Evolutionary conservation across 1,284 basidiomycete species (phyloP).

Genomic region (Melampsora americana): DNA sequence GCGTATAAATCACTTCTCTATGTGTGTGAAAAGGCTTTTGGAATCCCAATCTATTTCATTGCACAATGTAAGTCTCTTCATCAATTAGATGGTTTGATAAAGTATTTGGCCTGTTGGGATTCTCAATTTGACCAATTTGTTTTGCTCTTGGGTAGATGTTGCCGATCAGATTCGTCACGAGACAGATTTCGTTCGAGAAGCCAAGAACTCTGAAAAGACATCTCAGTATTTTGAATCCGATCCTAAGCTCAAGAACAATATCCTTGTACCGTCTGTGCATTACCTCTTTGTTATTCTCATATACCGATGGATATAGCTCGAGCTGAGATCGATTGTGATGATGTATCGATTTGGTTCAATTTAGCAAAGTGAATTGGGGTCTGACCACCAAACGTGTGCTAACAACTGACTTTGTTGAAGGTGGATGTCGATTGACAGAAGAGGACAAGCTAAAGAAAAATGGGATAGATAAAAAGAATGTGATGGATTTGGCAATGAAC

Average conservation of each 20-base stretch:
- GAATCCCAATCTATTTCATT: conserved; percentile 70
- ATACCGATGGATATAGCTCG: not conserved
- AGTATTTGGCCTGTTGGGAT: too few species aligned
- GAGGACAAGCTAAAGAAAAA: conserved; percentile 52
- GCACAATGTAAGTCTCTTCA: conserved; percentile 59
- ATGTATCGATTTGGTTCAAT: not conserved
- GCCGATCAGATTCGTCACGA: conserved; percentile 75
- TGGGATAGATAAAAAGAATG: conserved; percentile 59
- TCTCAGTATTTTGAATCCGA: conserved; percentile 64
- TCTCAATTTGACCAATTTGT: too few species aligned
- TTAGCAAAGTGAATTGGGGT: conserved; percentile 30
- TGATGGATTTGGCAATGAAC: conserved; percentile 55
- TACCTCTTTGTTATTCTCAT: not conserved
- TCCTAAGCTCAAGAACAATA: conserved; percentile 65
- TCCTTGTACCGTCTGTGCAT: conserved; percentile 66
- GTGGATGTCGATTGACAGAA: conserved; percentile 29
- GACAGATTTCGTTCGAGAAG: conserved; percentile 73
- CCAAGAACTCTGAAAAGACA: conserved; percentile 64
- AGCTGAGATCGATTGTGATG: not conserved
- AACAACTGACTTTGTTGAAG: conserved; percentile 22
- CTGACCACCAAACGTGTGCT: conserved; percentile 21
- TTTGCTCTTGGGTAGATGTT: conserved; percentile 63
- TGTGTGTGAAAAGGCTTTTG: conserved; percentile 59
- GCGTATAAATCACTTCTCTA: conserved; percentile 50
- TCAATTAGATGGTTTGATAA: too few species aligned